Base-by-base conservation (phyloP, 2,329 filamentous ascomycete species). In the Anthostomella pinea region DNA sequence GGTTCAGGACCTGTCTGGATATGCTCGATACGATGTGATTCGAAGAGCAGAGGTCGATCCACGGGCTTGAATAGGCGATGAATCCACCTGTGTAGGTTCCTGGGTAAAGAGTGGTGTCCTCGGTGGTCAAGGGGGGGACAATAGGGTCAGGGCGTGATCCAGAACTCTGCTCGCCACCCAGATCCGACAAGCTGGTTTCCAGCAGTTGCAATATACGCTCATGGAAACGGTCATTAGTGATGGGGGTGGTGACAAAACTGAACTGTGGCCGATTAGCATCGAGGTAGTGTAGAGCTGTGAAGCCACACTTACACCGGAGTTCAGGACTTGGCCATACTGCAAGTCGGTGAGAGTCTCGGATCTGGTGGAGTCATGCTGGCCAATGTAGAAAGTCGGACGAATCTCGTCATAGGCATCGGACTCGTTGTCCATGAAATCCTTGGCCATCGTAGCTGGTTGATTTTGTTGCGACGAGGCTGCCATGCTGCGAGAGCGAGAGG, bases 41-140 rank as follows among this genome's bases (percentile, higher is more conserved):
- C 2, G 81, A 67, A 3, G 90, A 95, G 53, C 83, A 84, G 9
- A 97, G 68, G 58, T 97, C 90, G 49, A 95, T 91, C 91, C 91
- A 97, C 5, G 87, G 78, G 61, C 89, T 95, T n/a, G 81, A 80
- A 39, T 85, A 83, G 10, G 81, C 87, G 31, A 94, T 75, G 41
- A 93, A 71, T 34, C 89, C 85, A 46, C 81, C 80, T 43, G 89
- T 79, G 45, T 75, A 75, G 10, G 78, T 73, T 39, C 75, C 76
- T 5, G 86, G 86, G 31, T 79, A 79, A 36, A 93, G 68, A 14
- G 75, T 79, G 0, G 88, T 90, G 58, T 96, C 90, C 43, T 85
- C 77, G 8, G 88, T 83, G 1, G 83, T 86, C 47, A 98, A 68
- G 26, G 89, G 81, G 8, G 75, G 75, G 19, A 81, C 70, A 33